Evolutionary conservation across 306 rosid genomes (phyloP), one percentile per base, ranked within the genome.

Genomic region (Hylodesmum podocarpum): DNA sequence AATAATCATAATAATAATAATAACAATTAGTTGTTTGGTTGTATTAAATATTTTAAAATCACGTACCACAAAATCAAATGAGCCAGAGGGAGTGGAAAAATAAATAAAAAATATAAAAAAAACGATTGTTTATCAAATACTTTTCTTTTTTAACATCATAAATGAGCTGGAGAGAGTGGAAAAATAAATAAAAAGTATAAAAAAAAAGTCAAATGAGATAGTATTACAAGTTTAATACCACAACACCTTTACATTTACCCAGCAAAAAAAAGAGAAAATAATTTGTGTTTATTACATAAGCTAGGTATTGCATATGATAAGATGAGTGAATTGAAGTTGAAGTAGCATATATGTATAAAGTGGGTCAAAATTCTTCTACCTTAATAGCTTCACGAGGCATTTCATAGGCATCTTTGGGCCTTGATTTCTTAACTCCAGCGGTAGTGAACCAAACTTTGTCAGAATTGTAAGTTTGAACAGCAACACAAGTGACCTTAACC

Each of bases 391-490:
- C 86, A 21, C 84, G 80, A 59, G 90, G 85, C 82, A 84, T 51
- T 55, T 82, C 86, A 51, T 83, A 84, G 4, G 88, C 91, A 67
- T 87, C 87, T 87, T 80, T 84, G 3, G 88, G 66, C 72, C 89
- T 80, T 8, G 88, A 75, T 69, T 82, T 84, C 61, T 86, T 89
- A 8, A 87, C 76, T 39, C 88, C 87, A 6, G 84, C 76, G 4
- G 88, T 65, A 74, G 76, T 76, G 87, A 90, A 90, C 84, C 83
- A 88, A 14, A 86, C 63, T 69, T 87, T 90, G 10, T 88, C 90
- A 51, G 88, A 84, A 14, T 82, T 89, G 84, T 84, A 84, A 73
- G 85, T 84, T 71, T 90, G 89, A 44, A 84, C 84, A 3, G 37
- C 14, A 11, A 90, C 85, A 78, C 81, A 46, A 0, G 88, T 86